These are phyloP conservation scores for Colletotrichum sublineola DNA, from an alignment of 2,329 filamentous ascomycete species.

Conservation along the genomic window DNA sequence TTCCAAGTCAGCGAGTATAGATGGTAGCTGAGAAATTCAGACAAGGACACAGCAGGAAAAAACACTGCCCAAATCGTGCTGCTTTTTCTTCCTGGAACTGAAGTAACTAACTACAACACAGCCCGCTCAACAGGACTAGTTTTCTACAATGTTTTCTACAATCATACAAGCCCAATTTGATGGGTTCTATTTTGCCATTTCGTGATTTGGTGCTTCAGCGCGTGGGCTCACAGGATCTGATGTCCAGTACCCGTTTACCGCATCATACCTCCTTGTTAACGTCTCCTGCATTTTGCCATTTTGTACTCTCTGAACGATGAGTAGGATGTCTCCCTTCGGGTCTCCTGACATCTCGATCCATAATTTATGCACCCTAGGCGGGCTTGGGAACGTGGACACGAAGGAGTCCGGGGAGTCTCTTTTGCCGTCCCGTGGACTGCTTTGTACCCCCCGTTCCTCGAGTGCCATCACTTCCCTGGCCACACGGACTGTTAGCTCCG, in stretches of 20 bases:
- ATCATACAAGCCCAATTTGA: background rate
- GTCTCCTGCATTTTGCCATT: background rate
- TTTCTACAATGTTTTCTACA: background rate
- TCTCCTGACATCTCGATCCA: background rate
- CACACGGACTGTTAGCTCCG: constrained; percentile 48
- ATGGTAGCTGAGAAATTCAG: background rate
- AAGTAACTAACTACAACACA: background rate
- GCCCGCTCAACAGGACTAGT: rapidly evolving
- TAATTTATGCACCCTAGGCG: background rate
- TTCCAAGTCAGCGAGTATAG: background rate
- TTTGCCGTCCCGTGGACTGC: constrained; percentile 44
- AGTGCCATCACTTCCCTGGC: constrained; percentile 54
- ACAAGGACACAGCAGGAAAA: background rate
- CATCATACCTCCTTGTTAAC: background rate
- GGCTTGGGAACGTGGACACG: background rate
- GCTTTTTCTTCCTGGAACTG: background rate
- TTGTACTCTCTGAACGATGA: background rate
- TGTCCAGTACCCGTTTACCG: background rate
- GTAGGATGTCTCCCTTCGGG: background rate
- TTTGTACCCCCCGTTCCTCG: constrained; percentile 49
- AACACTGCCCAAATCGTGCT: background rate
- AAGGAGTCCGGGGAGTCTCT: background rate
- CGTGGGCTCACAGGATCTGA: background rate
- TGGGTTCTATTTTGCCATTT: too few relatives aligned
- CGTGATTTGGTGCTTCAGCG: background rate